These are phyloP conservation scores for Suillus luteus DNA, from an alignment of 768 basidiomycete species.

Conservation along the genomic window DNA sequence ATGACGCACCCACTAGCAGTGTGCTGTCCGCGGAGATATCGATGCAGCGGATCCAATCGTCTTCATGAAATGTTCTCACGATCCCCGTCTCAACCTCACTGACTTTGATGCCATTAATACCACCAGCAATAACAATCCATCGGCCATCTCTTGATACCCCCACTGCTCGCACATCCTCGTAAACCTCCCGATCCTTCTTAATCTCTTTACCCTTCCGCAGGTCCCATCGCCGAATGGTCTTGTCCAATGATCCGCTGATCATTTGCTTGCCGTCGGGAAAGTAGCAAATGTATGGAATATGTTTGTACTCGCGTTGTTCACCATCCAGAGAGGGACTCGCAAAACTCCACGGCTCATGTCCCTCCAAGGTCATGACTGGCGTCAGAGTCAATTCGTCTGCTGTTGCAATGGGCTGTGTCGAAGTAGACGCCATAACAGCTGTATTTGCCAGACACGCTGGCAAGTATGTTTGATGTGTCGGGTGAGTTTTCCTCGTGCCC, in stretches of 20 bases:
- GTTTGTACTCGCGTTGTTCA: neutral
- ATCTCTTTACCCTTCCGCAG: neutral
- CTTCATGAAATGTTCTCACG: neutral
- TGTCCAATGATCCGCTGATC: neutral
- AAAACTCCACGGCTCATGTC: neutral
- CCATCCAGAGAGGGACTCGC: too few relatives aligned
- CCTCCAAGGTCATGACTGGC: neutral
- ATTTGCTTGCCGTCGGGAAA: neutral
- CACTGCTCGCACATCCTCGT: accelerated
- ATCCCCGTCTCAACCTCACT: neutral
- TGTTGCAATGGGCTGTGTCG: neutral
- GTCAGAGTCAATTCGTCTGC: neutral
- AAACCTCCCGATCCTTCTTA: neutral
- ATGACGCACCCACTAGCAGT: neutral
- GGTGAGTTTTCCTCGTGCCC: neutral
- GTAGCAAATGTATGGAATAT: neutral
- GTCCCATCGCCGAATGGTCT: neutral
- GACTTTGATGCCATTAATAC: neutral
- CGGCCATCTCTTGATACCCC: neutral
- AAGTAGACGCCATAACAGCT: neutral
- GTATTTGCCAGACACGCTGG: neutral
- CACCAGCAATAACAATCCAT: neutral
- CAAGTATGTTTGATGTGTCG: neutral
- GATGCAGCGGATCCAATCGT: accelerated
- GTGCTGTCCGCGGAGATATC: neutral